Conservation (phyloP, 2,329 filamentous ascomycete species). For the Dactylellina parvicollis region DNA sequence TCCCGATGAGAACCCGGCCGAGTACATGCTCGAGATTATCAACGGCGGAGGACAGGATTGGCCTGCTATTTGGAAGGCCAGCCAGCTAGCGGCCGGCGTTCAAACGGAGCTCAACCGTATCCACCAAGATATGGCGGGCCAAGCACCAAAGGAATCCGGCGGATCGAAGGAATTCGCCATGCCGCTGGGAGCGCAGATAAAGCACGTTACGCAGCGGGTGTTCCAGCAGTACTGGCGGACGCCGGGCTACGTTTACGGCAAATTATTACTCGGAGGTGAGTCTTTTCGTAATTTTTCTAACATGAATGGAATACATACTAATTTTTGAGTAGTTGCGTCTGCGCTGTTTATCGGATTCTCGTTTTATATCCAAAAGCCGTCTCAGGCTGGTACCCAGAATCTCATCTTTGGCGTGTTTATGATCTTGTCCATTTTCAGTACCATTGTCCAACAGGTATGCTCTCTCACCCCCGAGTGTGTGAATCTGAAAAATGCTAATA, state of each 20-base stretch:
- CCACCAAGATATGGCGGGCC: conserved; percentile 66
- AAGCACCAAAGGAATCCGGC: conserved; percentile 64
- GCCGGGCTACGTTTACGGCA: conserved; percentile 88
- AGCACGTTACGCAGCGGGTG: conserved; percentile 75
- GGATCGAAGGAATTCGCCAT: conserved; percentile 82
- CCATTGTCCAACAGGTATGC: conserved; percentile 74
- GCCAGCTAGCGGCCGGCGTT: conserved; percentile 63
- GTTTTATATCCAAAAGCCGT: conserved; percentile 77
- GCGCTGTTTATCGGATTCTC: conserved; percentile 83
- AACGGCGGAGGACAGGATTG: conserved; percentile 67
- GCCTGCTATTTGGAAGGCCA: conserved; percentile 65
- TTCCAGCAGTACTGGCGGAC: conserved; percentile 94
- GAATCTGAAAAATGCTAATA: conserved; percentile 80
- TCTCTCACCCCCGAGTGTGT: conserved; percentile 80
- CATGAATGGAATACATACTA: conserved; percentile 62
- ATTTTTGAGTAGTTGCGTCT: conserved; percentile 74
- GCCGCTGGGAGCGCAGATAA: conserved; percentile 74
- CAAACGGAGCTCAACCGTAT: conserved; percentile 64
- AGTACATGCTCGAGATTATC: conserved; percentile 76
- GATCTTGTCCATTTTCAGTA: conserved; percentile 81
- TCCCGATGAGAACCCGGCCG: conserved; percentile 77
- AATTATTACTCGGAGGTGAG: conserved; percentile 73
- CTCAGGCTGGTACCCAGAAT: conserved; percentile 81
- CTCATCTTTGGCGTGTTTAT: conserved; percentile 89
- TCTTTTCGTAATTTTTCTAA: conserved; percentile 59